Evolutionary conservation across 306 rosid species (phyloP), one percentile per base, ranked within the genome.

Genomic region (Nissolia schottii): DNA sequence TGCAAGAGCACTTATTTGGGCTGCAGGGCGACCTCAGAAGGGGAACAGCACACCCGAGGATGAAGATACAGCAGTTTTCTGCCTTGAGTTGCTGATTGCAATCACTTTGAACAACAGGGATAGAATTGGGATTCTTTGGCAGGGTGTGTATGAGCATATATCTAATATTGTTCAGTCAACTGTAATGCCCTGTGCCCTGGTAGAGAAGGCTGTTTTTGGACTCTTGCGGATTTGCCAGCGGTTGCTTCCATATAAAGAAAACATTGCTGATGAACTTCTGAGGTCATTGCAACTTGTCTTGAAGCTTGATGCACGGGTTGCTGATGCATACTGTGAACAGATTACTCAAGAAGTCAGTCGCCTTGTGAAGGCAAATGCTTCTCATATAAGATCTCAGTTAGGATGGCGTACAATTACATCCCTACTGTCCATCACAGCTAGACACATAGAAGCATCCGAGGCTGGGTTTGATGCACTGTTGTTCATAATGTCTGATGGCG

Each of bases 221-320:
- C 93, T 95, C 51, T 88, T 95, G 12, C 82, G 92, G 61, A 91
- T 95, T 51, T 95, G 99, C 86, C 99, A 95, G 85, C 88, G 97
- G 74, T 84, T 95, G 70, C 99, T 95, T 85, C 99, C 99, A 7
- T 95, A 95, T 79, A 89, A 95, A 78, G 99, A 95, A 83, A 88
- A 86, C 78, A 86, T 95, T 77, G 96, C 97, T 13, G 99, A 95
- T 78, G 99, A 95, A 67, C 96, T 95, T 75, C 81, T 95, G 80
- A 88, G 95, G 86, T 95, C 99, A 18, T 75, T 95, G 72, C 96
- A 91, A 81, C 97, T 95, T 78, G 96, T 91, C 73, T 62, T 85
- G 79, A 95, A 94, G 89, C 97, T 94, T 68, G 99, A 95, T 88
- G 96, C 97, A 67, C 96, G 97, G 63, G 97, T 95, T 56, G 96